Evolutionary conservation across 495 filamentous ascomycete species (phyloP).

Genomic region (Sphaerosporella brunnea): DNA sequence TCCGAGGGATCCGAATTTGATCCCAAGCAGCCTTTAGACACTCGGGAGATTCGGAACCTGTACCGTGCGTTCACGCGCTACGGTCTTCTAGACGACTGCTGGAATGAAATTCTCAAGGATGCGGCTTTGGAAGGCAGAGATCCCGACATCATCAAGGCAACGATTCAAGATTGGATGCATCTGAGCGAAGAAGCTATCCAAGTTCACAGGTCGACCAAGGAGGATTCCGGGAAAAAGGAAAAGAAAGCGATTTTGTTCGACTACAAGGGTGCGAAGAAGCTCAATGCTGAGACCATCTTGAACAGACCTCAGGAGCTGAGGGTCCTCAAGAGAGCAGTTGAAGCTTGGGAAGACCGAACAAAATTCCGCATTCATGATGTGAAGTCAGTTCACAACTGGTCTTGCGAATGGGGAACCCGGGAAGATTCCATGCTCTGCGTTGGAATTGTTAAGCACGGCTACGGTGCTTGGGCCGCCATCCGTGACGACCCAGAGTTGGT

Average conservation of each 20-base stretch:
- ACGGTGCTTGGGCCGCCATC: slow-evolving; percentile 84
- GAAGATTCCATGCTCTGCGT: slow-evolving; percentile 97
- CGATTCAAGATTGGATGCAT: slow-evolving; percentile 35
- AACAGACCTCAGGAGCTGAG: slow-evolving; percentile 78
- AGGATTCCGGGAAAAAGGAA: slow-evolving; percentile 75
- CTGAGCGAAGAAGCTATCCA: slow-evolving; percentile 22
- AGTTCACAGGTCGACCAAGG: slow-evolving; percentile 34
- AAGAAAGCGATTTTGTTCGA: slow-evolving; percentile 92
- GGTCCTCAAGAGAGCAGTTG: slow-evolving; percentile 56
- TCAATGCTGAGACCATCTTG: slow-evolving; percentile 86
- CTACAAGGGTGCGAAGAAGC: slow-evolving; percentile 71
- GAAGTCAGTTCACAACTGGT: slow-evolving; percentile 65
- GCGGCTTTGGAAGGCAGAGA: slow-evolving; percentile 69
- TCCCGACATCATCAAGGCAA: slow-evolving; percentile 49
- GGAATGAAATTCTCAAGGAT: slow-evolving; percentile 68
- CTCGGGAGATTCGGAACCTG: slow-evolving; percentile 82
- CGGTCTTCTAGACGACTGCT: slow-evolving; percentile 69
- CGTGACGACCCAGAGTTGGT: slow-evolving; percentile 77
- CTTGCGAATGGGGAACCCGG: slow-evolving; percentile 70
- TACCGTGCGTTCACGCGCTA: slow-evolving; percentile 73
- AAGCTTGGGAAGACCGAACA: slow-evolving; percentile 44
- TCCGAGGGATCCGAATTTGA: slow-evolving; percentile 37
- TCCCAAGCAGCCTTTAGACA: slow-evolving; percentile 67
- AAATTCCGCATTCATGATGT: slow-evolving; percentile 78
- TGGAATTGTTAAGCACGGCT: slow-evolving; percentile 80